Evolutionary conservation across 345 rosid genomes (phyloP), one percentile per base, ranked within the genome.

Genomic region (Litchi chinensis): DNA sequence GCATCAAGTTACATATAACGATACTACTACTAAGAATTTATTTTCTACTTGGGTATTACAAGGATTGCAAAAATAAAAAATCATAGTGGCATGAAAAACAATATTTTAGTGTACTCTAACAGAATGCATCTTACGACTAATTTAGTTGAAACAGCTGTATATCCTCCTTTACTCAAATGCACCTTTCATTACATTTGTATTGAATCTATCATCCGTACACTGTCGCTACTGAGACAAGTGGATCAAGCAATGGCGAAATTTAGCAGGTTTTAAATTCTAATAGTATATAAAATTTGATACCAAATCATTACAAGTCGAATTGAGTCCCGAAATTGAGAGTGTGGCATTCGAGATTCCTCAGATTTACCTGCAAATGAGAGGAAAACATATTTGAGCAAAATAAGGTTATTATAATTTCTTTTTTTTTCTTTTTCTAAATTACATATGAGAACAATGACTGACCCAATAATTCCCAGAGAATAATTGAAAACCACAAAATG

Each of bases 281-380:
- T 50, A 50, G 19, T 39, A 21, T 10, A 32, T 68, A 56, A 19
- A 54, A 72, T 50, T 59, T 54, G 77, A 64, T 82, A 80, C 82
- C 78, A 26, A 62, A 62, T 44, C 76, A 73, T 76, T 70, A 82
- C 19, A 71, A 79, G 81, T 81, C 72, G 64, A 90, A 68, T 68
- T 86, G 85, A 56, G 91, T 82, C 79, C 85, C 93, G 73, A 93
- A 93, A 77, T 92, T 89, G 77, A 93, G 80, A 40, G 97, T 86
- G 56, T 93, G 94, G 82, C 98, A 91, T 80, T 94, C 94, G 18
- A 94, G 93, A 82, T 90, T 92, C 84, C 83, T 90, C 85, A 89
- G 10, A 88, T 93, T 93, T 65, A 95, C 86, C 99, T 93, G 86
- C 89, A 81, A 79, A 73, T 12, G 5, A 32, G 48, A 37, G 22